A percentile compares a stretch with the other conserved stretches of the same genome.
Evolutionary conservation across 192 early-diverging fungal genomes (phyloP).

Genomic region (Chytriomyces confervae): DNA sequence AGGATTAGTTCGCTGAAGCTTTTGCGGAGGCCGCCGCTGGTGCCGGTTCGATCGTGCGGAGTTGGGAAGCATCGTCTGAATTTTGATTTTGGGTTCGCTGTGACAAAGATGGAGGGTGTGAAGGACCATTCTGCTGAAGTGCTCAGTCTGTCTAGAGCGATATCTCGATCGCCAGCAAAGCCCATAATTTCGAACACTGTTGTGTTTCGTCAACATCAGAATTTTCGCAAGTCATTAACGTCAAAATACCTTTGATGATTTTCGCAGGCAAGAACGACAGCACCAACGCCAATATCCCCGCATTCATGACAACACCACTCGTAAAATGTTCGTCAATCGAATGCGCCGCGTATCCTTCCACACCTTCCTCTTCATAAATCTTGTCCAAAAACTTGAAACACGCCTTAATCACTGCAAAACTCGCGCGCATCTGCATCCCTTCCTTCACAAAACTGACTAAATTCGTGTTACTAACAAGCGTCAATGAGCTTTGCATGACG

Average conservation of each 20-base stretch:
- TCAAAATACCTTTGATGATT: slow-evolving; percentile 20
- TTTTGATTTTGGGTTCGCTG: slow-evolving; percentile 32
- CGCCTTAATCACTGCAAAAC: slow-evolving; percentile 68
- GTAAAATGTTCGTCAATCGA: slow-evolving; percentile 80
- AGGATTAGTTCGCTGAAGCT: slow-evolving; percentile 79
- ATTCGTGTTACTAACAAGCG: slow-evolving; percentile 76
- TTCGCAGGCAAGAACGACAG: slow-evolving; percentile 76
- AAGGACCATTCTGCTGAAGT: slow-evolving; percentile 72
- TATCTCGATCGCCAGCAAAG: slow-evolving; percentile 75
- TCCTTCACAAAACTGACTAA: slow-evolving; percentile 77
- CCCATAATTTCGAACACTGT: slow-evolving; percentile 81
- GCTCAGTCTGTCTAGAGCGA: slow-evolving; percentile 74
- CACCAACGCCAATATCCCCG: slow-evolving; percentile 80
- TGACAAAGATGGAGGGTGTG: slow-evolving; percentile 36
- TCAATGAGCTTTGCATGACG: slow-evolving; percentile 75
- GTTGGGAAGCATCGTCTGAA: slow-evolving; percentile 27
- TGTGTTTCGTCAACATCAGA: not conserved
- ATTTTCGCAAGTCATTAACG: not conserved
- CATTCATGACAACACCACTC: slow-evolving; percentile 77
- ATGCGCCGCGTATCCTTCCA: slow-evolving; percentile 44
- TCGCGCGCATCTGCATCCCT: slow-evolving; percentile 73
- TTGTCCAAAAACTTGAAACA: slow-evolving; percentile 44
- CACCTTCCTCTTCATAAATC: slow-evolving; percentile 48
- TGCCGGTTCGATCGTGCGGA: slow-evolving; percentile 30
- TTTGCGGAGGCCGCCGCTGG: slow-evolving; percentile 69